A percentile compares a stretch with the other conserved stretches of the same genome.
Evolutionary conservation across 768 basidiomycete genomes (phyloP).

Genomic region (Lentinula lateritia): DNA sequence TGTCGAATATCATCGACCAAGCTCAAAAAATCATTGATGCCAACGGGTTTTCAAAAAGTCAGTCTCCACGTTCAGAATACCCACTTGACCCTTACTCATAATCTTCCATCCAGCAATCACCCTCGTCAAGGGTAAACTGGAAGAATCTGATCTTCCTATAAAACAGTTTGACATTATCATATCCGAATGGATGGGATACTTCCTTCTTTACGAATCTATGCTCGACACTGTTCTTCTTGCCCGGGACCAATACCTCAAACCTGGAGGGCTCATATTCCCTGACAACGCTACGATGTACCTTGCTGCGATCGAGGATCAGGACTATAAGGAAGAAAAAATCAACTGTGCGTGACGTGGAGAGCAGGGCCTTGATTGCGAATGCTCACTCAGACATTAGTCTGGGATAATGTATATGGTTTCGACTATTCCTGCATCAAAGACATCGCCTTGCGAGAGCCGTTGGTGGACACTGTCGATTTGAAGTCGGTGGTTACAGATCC

Average conservation of each 20-base stretch:
- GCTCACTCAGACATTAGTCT: slow-evolving; percentile 54
- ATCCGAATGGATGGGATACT: slow-evolving; percentile 99
- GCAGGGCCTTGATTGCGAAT: neutral
- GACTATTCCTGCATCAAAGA: slow-evolving; percentile 99
- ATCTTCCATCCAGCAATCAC: slow-evolving; percentile 65
- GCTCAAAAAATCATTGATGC: slow-evolving; percentile 95
- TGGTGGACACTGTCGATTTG: slow-evolving; percentile 98
- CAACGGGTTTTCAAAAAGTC: slow-evolving; percentile 94
- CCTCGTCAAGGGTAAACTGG: slow-evolving; percentile 96
- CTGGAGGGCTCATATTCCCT: slow-evolving; percentile 90
- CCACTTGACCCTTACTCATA: neutral
- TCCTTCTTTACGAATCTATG: slow-evolving; percentile 99
- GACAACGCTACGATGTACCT: slow-evolving; percentile 90
- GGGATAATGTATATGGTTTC: slow-evolving; percentile 99
- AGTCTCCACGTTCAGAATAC: slow-evolving; percentile 23
- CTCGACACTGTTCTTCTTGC: slow-evolving; percentile 96
- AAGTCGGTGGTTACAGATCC: slow-evolving; percentile 94
- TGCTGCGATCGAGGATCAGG: slow-evolving; percentile 97
- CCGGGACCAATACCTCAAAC: slow-evolving; percentile 93
- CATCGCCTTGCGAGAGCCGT: slow-evolving; percentile 91
- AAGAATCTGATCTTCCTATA: slow-evolving; percentile 85
- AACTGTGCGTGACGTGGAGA: slow-evolving; percentile 66
- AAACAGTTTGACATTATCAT: slow-evolving; percentile 97
- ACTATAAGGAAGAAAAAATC: slow-evolving; percentile 99
- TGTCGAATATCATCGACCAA: slow-evolving; percentile 99